A percentile compares a stretch with the other conserved stretches of the same genome.
Evolutionary conservation across 495 filamentous ascomycete genomes (phyloP).

Genomic region (Daldinia caldariorum): DNA sequence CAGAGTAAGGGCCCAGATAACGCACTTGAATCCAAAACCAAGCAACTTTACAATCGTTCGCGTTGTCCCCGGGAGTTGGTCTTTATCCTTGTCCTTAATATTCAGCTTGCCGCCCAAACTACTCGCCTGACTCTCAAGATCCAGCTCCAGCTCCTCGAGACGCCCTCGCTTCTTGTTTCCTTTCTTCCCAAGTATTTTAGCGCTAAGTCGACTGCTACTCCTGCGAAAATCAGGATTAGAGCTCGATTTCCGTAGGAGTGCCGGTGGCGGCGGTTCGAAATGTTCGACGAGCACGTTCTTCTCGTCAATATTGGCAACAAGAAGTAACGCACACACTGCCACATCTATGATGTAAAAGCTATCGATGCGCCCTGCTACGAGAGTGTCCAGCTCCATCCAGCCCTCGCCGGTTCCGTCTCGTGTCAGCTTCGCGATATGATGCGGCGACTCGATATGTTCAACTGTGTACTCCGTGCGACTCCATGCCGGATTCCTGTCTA

Average conservation of each 20-base stretch:
- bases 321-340: conserved; percentile 70
- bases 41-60: conserved; percentile 54
- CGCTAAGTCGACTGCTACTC: conserved; percentile 46
- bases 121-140: conserved; percentile 63
- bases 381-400: conserved; percentile 64
- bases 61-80: conserved; percentile 53
- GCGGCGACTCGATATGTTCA: conserved; percentile 67
- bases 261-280: conserved; percentile 62
- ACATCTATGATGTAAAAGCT: conserved; percentile 82
- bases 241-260: conserved; percentile 36
- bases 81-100: conserved; percentile 48
- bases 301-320: conserved; percentile 73
- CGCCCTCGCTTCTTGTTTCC: conserved; percentile 50
- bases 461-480: conserved; percentile 68
- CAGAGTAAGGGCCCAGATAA: conserved; percentile 59
- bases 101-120: conserved; percentile 52
- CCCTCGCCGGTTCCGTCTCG: conserved; percentile 63
- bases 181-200: conserved; percentile 35
- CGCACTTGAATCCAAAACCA: conserved; percentile 56
- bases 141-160: conserved; percentile 65
- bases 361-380: conserved; percentile 59
- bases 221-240: conserved; percentile 37
- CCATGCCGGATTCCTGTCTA: conserved; percentile 61
- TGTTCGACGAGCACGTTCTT: conserved; percentile 56
- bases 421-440: conserved; percentile 60